Conservation (phyloP, 495 filamentous ascomycete genomes). For the Aspergillus kassunensis region DNA sequence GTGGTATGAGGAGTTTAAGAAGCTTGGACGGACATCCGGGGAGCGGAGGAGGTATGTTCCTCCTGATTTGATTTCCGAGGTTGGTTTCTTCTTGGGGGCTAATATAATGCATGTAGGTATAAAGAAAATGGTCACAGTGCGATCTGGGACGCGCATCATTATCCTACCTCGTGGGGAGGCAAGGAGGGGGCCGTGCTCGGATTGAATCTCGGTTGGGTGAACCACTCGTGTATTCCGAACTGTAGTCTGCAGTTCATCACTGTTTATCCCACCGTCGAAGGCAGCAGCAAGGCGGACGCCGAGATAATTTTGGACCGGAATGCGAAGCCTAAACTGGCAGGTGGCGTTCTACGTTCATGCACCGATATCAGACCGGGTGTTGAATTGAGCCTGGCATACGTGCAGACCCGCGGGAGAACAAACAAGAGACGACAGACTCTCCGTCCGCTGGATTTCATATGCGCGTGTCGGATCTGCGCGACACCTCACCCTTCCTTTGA, state of each 20-base stretch:
- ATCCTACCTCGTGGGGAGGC: neutral
- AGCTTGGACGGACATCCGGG: too few species aligned
- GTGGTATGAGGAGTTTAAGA: conserved; percentile 10
- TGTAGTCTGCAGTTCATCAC: conserved; percentile 1
- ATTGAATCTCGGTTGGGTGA: conserved; percentile 15
- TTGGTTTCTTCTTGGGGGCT: too few species aligned
- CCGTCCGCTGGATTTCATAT: conserved; percentile 1
- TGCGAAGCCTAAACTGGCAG: neutral
- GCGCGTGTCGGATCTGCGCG: conserved; percentile 12
- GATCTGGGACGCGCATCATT: conserved; percentile 11
- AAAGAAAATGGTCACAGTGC: neutral
- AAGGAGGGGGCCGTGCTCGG: conserved; percentile 9
- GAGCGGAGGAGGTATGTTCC: too few species aligned
- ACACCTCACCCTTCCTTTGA: neutral
- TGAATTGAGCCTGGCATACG: conserved; percentile 26
- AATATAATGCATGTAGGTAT: neutral
- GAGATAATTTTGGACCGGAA: neutral
- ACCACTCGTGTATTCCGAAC: conserved; percentile 19
- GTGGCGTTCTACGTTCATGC: conserved; percentile 8
- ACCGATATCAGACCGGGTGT: conserved; percentile 17
- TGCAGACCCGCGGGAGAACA: neutral
- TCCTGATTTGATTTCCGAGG: too few species aligned
- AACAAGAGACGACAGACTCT: neutral
- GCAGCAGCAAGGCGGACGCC: too few species aligned
- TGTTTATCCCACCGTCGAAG: neutral